Evolutionary conservation across 1,284 basidiomycete genomes (phyloP).

Genomic region (Psilocybe mexicana): DNA sequence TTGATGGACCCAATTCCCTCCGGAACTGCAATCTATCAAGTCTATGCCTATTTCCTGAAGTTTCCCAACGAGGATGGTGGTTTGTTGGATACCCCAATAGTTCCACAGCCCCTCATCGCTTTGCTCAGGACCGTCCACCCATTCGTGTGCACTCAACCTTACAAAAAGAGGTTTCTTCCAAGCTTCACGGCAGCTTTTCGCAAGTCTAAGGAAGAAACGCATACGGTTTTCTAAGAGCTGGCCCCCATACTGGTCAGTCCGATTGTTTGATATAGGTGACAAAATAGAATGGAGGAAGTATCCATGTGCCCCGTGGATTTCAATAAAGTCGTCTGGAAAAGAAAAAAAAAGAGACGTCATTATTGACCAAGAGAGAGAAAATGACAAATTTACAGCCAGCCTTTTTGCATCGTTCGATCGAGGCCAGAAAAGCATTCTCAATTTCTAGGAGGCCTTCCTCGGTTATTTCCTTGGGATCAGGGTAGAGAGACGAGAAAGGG

Average conservation of each 20-base stretch:
- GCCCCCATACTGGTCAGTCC: conserved; percentile 76
- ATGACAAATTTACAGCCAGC: conserved; percentile 54
- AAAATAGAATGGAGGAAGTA: conserved; percentile 66
- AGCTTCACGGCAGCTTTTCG: conserved; percentile 50
- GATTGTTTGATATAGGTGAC: conserved; percentile 71
- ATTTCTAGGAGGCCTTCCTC: conserved; percentile 57
- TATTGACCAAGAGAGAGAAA: background rate
- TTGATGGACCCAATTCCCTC: conserved; percentile 67
- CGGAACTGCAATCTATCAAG: conserved; percentile 69
- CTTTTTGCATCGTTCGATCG: conserved; percentile 60
- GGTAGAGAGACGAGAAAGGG: conserved; percentile 49
- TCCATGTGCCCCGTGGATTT: conserved; percentile 74
- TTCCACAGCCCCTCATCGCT: conserved; percentile 57
- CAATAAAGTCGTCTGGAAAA: conserved; percentile 73
- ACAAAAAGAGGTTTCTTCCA: conserved; percentile 79
- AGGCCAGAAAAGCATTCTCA: conserved; percentile 65
- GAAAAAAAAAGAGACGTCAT: background rate
- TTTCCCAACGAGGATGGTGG: conserved; percentile 56
- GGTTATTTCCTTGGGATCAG: conserved; percentile 55
- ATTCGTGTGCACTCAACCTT: conserved; percentile 75
- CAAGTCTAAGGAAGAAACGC: conserved; percentile 64
- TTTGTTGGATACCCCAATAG: conserved; percentile 81
- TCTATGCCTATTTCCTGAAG: conserved; percentile 68
- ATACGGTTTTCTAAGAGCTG: conserved; percentile 69
- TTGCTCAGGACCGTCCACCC: conserved; percentile 72